Base-by-base conservation (phyloP, 2,329 filamentous ascomycete species). In the Cephalotrichum gorgonifer region DNA sequence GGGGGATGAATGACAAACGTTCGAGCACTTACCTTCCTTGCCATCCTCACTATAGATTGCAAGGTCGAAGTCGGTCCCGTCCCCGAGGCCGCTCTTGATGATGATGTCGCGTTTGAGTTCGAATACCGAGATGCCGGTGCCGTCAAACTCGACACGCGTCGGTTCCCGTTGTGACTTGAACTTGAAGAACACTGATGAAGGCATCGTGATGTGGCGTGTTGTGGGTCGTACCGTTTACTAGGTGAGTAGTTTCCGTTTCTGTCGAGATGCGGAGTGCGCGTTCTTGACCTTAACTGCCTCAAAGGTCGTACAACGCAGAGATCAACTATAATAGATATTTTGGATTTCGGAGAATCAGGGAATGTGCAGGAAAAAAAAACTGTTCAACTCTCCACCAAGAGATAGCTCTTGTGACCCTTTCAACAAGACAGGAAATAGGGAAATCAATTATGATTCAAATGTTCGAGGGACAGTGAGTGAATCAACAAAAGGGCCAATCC, bases 91-190 rank as follows among this genome's bases (percentile, higher is more conserved):
- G 67, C 88, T 94, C 67, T 91, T 87, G 66, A 79, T 83, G 72
- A 98, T 98, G 62, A 98, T 98, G 71, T 97, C 93, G 73, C 91
- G 86, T 73, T 98, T 98, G 63, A 98, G 77, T 65, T 98, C 94
- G 70, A 97, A 98, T 55, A 97, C 93, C 53, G 91, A 95, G 63
- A 97, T 95, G 68, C 88, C 88, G 60, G 91, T 96, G 63, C 93
- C 93, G 69, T 98, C 91, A 67, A 98, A 97, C 62, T 90, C 87
- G 60, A 98, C 89, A 62, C 90, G 83, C 51, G 88, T 88, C 52
- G 89, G 88, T 64, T 97, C 93, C 73, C 89, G 96, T 65, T 94
- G 89, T 58, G 91, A 97, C 73, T 96, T 97, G 83, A 98, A 98
- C 73, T 95, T 95, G 86, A 96, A 98, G 72, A 96, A 97, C 63